phyloP scores from a whole-genome alignment of 371 early-diverging fungal species.

The Circinella minor region DNA sequence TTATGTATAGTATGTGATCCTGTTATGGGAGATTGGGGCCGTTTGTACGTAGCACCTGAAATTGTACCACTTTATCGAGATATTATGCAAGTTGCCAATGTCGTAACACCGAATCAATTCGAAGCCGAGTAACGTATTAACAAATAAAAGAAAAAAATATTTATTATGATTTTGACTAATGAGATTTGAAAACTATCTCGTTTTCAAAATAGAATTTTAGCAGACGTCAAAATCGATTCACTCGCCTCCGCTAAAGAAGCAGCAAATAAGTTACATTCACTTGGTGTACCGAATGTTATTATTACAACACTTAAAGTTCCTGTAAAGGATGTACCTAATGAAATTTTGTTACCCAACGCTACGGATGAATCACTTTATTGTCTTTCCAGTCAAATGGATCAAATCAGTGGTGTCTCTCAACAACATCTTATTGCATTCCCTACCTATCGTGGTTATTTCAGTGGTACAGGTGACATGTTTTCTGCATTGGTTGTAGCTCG shows the following conservation, averaged over 20 bases:
- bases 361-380: slow-evolving; percentile 38
- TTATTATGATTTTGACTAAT: too few species aligned
- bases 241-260: slow-evolving; percentile 56
- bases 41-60: slow-evolving; percentile 83
- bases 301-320: slow-evolving; percentile 70
- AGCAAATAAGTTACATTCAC: slow-evolving; percentile 65
- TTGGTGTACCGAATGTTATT: slow-evolving; percentile 74
- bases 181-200: too few species aligned
- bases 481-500: slow-evolving; percentile 77
- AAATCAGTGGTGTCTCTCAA: slow-evolving; percentile 18
- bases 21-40: slow-evolving; percentile 91
- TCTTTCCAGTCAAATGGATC: slow-evolving; percentile 34
- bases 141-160: not conserved
- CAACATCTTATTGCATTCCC: slow-evolving; percentile 77
- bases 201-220: slow-evolving; percentile 51
- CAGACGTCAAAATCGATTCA: slow-evolving; percentile 62
- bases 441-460: slow-evolving; percentile 77
- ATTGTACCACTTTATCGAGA: slow-evolving; percentile 81
- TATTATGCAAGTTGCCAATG: slow-evolving; percentile 65
- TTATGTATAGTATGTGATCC: slow-evolving; percentile 80
- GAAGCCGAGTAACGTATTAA: slow-evolving; percentile 77
- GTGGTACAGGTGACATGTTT: slow-evolving; percentile 94
- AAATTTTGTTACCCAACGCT: slow-evolving; percentile 30
- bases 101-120: slow-evolving; percentile 92
- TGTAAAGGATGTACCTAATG: slow-evolving; percentile 32